Evolutionary conservation across 495 filamentous ascomycete species (phyloP).

Genomic region (Patellaria atrata): DNA sequence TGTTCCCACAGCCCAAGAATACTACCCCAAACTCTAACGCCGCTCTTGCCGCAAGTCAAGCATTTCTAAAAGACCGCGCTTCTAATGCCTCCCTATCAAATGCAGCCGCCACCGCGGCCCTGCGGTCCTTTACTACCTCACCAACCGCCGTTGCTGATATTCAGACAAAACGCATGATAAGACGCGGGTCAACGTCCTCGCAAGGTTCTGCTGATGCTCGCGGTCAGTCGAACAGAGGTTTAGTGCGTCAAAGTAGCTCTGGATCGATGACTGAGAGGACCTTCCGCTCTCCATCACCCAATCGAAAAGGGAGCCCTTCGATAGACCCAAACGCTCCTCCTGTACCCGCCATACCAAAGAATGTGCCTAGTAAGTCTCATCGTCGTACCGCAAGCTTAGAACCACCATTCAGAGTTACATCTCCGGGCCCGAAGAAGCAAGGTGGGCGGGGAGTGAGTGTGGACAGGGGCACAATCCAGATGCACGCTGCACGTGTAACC

Average conservation of each 20-base stretch:
- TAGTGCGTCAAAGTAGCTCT: constrained; percentile 53
- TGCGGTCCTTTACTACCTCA: constrained; percentile 58
- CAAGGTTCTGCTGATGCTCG: constrained; percentile 35
- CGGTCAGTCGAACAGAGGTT: constrained; percentile 28
- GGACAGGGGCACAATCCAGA: constrained; percentile 26
- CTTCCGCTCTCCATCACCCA: constrained; percentile 58
- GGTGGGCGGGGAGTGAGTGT: constrained; percentile 32
- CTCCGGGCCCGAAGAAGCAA: constrained; percentile 30
- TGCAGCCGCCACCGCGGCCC: constrained; percentile 70
- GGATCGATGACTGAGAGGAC: constrained; percentile 77
- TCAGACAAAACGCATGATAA: constrained; percentile 71
- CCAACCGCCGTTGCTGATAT: constrained; percentile 67
- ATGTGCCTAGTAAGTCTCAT: constrained; percentile 27
- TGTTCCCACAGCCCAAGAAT: constrained; percentile 49
- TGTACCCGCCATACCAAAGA: constrained; percentile 53
- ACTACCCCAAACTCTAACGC: constrained; percentile 53
- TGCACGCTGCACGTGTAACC: constrained; percentile 8
- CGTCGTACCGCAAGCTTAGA: constrained; percentile 41
- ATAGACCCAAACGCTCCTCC: constrained; percentile 44
- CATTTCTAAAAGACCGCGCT: constrained; percentile 55
- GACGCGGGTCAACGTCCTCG: constrained; percentile 56
- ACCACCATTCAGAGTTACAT: constrained; percentile 34
- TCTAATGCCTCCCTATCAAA: constrained; percentile 56
- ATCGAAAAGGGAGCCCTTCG: constrained; percentile 22
- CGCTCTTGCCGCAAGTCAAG: constrained; percentile 61